Evolutionary conservation across 495 filamentous ascomycete species (phyloP).

Genomic region (Annulohypoxylon stygium): DNA sequence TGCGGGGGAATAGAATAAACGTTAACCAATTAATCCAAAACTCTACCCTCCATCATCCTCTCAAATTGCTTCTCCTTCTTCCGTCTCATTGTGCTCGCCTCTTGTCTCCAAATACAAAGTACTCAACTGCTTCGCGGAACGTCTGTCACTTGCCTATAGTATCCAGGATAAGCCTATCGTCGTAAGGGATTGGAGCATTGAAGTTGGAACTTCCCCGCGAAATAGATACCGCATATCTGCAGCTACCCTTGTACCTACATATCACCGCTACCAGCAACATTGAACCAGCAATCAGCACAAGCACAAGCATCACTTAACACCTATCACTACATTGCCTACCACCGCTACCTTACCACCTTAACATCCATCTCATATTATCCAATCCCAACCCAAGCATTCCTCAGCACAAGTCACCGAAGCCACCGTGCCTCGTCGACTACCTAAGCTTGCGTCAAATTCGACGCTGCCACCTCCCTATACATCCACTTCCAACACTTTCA

Average conservation of each 20-base stretch:
- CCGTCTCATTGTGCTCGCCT: conserved; percentile 27
- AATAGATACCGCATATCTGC: conserved; percentile 27
- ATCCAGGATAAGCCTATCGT: conserved; percentile 2
- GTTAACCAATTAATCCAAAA: conserved; percentile 47
- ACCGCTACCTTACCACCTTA: not conserved
- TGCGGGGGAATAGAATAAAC: conserved; percentile 43
- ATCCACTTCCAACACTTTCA: not conserved
- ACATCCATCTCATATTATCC: conserved; percentile 30
- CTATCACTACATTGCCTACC: not conserved
- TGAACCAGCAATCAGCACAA: not conserved
- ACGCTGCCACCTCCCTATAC: conserved; percentile 14
- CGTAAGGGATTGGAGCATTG: conserved; percentile 5
- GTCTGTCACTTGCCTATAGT: conserved; percentile 31
- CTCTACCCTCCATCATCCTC: conserved; percentile 43
- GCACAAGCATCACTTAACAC: conserved; percentile 5
- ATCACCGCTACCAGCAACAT: conserved; percentile 7
- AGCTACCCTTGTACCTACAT: conserved; percentile 30
- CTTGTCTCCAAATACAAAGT: conserved; percentile 26
- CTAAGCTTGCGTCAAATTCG: conserved; percentile 43
- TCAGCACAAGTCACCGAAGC: conserved; percentile 30
- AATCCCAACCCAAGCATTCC: conserved; percentile 43
- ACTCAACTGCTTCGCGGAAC: conserved; percentile 38
- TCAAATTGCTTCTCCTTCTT: conserved; percentile 19
- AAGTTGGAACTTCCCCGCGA: conserved; percentile 43
- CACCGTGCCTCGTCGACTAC: conserved; percentile 42